Percentiles rank a stretch among this genome's conserved stretches.
Evolutionary conservation across 371 early-diverging fungal species (phyloP).

Genomic region (Mucor plumbeus): DNA sequence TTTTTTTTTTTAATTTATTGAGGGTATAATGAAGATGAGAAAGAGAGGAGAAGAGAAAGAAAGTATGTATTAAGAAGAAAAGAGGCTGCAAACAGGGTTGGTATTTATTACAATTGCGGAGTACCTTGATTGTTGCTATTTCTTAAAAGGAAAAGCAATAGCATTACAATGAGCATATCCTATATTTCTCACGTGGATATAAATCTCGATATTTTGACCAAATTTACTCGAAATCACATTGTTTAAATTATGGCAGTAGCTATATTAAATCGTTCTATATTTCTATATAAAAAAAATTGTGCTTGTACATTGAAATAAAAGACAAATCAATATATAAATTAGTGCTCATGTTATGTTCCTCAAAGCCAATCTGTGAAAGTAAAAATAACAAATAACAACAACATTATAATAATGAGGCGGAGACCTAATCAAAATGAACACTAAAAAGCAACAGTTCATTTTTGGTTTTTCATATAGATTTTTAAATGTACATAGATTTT

Average conservation of each 20-base stretch:
- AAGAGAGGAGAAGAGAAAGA: slow-evolving; percentile 11
- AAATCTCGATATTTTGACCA: neutral
- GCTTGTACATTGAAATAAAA: neutral
- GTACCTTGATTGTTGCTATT: slow-evolving; percentile 11
- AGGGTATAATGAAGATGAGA: neutral
- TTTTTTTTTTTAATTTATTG: neutral
- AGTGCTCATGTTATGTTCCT: neutral
- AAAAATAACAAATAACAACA: neutral
- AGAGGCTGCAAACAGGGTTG: neutral
- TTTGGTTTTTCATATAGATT: neutral
- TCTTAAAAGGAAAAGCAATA: slow-evolving; percentile 19
- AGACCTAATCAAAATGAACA: neutral
- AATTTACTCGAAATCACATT: neutral
- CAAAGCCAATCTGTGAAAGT: neutral
- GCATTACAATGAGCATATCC: slow-evolving; percentile 14
- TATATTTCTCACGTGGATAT: neutral
- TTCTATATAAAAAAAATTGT: neutral
- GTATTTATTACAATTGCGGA: slow-evolving; percentile 16
- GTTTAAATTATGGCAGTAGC: neutral
- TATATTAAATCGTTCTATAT: neutral
- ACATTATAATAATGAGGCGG: neutral
- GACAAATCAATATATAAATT: neutral
- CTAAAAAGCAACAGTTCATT: neutral
- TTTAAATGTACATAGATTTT: neutral
- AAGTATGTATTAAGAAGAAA: neutral